phyloP scores from a whole-genome alignment of 768 basidiomycete genomes.

The Rubroboletus pulcherrimus region DNA sequence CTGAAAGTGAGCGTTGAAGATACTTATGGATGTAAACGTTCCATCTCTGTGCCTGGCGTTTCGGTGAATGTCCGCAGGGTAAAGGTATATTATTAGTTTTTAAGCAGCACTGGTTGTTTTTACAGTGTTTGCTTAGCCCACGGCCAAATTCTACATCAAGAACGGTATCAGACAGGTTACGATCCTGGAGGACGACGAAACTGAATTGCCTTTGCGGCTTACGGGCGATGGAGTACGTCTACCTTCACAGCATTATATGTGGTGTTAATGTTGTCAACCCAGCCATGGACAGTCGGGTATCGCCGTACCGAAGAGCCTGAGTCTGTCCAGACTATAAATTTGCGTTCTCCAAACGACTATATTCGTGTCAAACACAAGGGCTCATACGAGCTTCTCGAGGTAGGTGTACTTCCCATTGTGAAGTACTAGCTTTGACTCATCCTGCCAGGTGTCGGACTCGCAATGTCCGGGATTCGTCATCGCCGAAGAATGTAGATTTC shows the following conservation, averaged over 20 bases:
- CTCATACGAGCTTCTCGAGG: conserved; percentile 68
- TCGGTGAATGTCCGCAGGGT: conserved; percentile 80
- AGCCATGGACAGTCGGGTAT: conserved; percentile 91
- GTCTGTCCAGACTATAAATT: conserved; percentile 36
- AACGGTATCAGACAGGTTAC: conserved; percentile 52
- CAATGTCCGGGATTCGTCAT: conserved; percentile 79
- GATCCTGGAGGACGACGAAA: conserved; percentile 70
- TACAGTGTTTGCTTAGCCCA: conserved; percentile 51
- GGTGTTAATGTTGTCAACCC: conserved; percentile 4
- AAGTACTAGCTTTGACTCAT: neutral
- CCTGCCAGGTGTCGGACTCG: conserved; percentile 65
- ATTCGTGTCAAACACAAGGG: conserved; percentile 75
- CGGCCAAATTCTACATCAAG: conserved; percentile 79
- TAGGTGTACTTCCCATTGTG: conserved; percentile 29
- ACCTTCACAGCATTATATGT: neutral
- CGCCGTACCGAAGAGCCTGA: conserved; percentile 46
- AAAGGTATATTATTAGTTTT: conserved; percentile 46
- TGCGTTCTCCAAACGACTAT: conserved; percentile 65
- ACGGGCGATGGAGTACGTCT: conserved; percentile 83
- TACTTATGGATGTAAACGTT: conserved; percentile 78
- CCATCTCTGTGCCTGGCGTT: conserved; percentile 71
- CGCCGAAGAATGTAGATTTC: conserved; percentile 55
- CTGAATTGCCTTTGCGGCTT: conserved; percentile 74
- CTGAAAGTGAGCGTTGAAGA: conserved; percentile 79
- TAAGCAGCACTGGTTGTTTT: neutral